A percentile compares a stretch with the other conserved stretches of the same genome.
Conservation (phyloP, 768 basidiomycete genomes). For the Pulveroboletus sp. region DNA sequence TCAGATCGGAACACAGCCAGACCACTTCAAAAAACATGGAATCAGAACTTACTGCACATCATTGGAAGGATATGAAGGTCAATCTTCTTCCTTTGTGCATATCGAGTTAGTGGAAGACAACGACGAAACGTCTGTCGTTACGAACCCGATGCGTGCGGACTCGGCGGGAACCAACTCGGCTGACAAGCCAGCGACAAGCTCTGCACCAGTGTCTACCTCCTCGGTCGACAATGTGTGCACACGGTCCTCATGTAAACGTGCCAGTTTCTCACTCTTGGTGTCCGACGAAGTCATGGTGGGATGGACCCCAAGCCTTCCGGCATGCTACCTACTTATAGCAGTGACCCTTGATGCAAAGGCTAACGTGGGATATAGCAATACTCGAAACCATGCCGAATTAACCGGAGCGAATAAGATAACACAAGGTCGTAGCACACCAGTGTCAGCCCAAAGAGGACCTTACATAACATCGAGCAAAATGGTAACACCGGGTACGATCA, state of each 20-base stretch:
- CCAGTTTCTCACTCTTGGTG: conserved; percentile 9
- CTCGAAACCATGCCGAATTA: neutral
- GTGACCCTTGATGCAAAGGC: neutral
- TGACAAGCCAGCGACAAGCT: conserved; percentile 44
- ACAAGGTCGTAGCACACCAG: neutral
- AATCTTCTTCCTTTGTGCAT: conserved; percentile 47
- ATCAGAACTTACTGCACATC: conserved; percentile 57
- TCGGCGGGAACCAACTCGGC: conserved; percentile 48
- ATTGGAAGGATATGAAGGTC: conserved; percentile 63
- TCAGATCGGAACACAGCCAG: neutral
- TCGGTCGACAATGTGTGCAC: conserved; percentile 32
- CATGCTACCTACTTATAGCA: conserved; percentile 4
- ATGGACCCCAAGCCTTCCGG: neutral
- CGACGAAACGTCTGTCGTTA: neutral
- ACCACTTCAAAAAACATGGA: neutral
- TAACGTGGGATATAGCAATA: neutral
- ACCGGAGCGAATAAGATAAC: neutral
- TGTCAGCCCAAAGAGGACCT: no score
- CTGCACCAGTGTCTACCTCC: conserved; percentile 60
- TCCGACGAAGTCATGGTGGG: conserved; percentile 8
- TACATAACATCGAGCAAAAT: no score
- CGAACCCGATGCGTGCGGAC: conserved; percentile 47
- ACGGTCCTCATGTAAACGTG: conserved; percentile 7
- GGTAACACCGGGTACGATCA: neutral
- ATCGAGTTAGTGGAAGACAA: neutral